Percentiles rank a stretch among this genome's conserved stretches.
Evolutionary conservation across 768 basidiomycete genomes (phyloP).

Genomic region (Pleurotus citrinopileatus): DNA sequence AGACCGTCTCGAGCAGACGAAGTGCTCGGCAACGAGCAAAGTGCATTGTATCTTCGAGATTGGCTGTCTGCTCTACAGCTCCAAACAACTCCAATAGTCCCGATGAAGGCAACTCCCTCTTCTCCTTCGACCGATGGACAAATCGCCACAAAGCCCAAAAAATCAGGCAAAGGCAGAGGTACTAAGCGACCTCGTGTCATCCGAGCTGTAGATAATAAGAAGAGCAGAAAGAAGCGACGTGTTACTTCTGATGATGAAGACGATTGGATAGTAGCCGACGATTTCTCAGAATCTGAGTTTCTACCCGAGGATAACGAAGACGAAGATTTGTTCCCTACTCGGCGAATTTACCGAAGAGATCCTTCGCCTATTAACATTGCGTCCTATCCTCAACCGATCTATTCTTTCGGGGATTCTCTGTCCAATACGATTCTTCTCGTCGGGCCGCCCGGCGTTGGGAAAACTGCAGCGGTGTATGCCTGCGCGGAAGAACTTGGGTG

Average conservation of each 20-base stretch:
- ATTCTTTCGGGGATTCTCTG: conserved; percentile 44
- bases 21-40: conserved; percentile 74
- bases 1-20: conserved; percentile 70
- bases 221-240: conserved; percentile 51
- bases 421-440: conserved; percentile 84
- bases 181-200: conserved; percentile 59
- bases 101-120: conserved; percentile 16
- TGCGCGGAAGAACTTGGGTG: conserved; percentile 92
- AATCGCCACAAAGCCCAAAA: conserved; percentile 18
- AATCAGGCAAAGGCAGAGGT: conserved; percentile 26
- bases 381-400: conserved; percentile 1
- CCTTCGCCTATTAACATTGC: neutral
- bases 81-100: conserved; percentile 27
- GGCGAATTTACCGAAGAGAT: neutral
- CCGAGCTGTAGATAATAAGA: conserved; percentile 46
- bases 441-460: conserved; percentile 85
- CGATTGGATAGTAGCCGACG: conserved; percentile 55
- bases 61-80: conserved; percentile 77
- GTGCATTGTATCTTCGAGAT: conserved; percentile 68
- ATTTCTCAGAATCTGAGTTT: conserved; percentile 22
- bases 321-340: conserved; percentile 19
- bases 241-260: conserved; percentile 55
- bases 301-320: conserved; percentile 29
- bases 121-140: conserved; percentile 19
- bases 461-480: conserved; percentile 91